phyloP scores from a whole-genome alignment of 495 filamentous ascomycete genomes.

The Talaromyces proteolyticus region DNA sequence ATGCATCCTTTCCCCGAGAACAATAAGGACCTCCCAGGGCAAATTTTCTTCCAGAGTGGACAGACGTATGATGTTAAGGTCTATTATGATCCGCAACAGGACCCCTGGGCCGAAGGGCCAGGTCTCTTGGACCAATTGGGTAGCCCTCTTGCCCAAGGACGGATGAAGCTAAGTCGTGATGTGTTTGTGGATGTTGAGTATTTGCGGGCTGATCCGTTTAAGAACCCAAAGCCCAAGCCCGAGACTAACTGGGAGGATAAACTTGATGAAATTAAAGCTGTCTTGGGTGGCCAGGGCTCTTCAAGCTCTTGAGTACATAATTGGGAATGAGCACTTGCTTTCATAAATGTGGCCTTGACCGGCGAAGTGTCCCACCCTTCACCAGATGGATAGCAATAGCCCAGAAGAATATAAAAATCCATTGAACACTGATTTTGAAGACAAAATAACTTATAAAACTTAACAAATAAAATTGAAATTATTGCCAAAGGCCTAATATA shows the following conservation, averaged over 20 bases:
- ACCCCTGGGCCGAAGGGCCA: constrained; percentile 10
- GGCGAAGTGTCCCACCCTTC: too few relatives aligned
- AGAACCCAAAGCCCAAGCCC: constrained; percentile 8
- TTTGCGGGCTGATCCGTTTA: constrained; percentile 21
- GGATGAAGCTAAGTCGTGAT: constrained; percentile 7
- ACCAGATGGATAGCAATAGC: too few relatives aligned
- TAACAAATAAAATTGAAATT: too few relatives aligned
- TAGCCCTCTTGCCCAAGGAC: constrained; percentile 7
- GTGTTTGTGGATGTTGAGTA: constrained; percentile 15
- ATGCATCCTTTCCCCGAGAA: constrained; percentile 27
- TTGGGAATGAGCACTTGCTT: too few relatives aligned
- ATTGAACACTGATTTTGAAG: too few relatives aligned
- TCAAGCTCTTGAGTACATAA: too few relatives aligned
- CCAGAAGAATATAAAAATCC: too few relatives aligned
- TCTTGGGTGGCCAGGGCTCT: constrained; percentile 1
- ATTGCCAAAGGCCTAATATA: too few relatives aligned
- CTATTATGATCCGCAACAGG: constrained; percentile 17
- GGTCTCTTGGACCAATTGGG: constrained; percentile 12
- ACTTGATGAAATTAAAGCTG: constrained; percentile 15
- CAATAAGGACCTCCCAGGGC: constrained; percentile 4
- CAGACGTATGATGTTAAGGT: constrained; percentile 22
- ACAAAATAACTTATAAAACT: too few relatives aligned
- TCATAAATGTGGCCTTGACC: too few relatives aligned
- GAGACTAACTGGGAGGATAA: constrained; percentile 13
- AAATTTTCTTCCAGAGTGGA: constrained; percentile 28